A percentile compares a stretch with the other conserved stretches of the same genome.
phyloP scores from a whole-genome alignment of 805 yeast species.

The Ogataea parapolymorpha region DNA sequence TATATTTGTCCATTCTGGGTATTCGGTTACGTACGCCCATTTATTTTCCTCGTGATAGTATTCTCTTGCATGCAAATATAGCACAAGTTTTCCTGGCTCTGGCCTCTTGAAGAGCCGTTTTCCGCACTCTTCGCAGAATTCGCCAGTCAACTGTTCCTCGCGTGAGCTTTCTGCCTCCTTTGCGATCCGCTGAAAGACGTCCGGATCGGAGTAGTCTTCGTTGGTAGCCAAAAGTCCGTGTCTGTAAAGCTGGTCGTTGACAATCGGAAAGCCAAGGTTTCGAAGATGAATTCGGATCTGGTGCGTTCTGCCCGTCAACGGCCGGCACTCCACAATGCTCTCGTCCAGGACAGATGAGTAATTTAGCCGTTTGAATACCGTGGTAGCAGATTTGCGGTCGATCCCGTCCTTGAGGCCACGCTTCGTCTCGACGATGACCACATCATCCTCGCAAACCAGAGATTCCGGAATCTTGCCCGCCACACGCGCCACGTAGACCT shows the following conservation, averaged over 20 bases:
- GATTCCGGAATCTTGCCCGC: conserved; percentile 39
- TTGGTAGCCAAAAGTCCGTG: conserved; percentile 10
- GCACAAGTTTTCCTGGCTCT: conserved; percentile 28
- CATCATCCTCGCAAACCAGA: conserved; percentile 37
- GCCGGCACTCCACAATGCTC: conserved; percentile 47
- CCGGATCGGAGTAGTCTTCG: conserved; percentile 8
- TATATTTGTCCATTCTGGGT: conserved; percentile 49
- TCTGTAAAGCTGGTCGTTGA: conserved; percentile 34
- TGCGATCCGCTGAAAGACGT: conserved; percentile 12
- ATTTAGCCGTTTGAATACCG: conserved; percentile 25
- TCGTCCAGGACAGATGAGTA: conserved; percentile 32
- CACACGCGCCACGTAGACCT: conserved; percentile 46
- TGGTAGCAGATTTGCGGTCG: conserved; percentile 20
- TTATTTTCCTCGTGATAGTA: conserved; percentile 30
- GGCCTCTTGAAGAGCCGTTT: conserved; percentile 32
- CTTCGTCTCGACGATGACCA: conserved; percentile 31
- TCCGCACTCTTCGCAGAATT: conserved; percentile 36
- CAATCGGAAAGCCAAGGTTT: conserved; percentile 39
- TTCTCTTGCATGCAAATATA: conserved; percentile 48
- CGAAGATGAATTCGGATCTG: conserved; percentile 56
- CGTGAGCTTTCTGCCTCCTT: conserved; percentile 13
- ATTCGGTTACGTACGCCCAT: conserved; percentile 39
- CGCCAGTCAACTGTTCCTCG: conserved; percentile 19
- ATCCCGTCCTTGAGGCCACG: conserved; percentile 26
- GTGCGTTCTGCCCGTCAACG: conserved; percentile 54